Evolutionary conservation across 768 basidiomycete species (phyloP).

Genomic region (Pholiota microspora): DNA sequence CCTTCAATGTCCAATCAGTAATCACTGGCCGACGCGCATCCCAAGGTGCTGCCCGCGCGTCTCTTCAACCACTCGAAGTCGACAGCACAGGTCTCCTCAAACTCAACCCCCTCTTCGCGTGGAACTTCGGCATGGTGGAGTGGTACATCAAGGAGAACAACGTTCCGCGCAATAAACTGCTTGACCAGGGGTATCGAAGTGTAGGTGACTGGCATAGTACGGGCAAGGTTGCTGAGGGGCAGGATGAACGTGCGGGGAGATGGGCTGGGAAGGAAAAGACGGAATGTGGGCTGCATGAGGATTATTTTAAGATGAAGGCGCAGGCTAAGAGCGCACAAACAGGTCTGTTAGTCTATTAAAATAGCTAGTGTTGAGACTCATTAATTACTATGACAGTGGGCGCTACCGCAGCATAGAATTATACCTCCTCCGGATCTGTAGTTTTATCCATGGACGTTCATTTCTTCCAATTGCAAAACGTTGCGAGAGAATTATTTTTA

Average conservation of each 20-base stretch:
- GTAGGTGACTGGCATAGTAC: constrained; percentile 99
- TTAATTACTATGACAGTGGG: too few species aligned
- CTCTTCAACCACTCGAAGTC: constrained; percentile 83
- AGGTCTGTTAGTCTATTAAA: too few species aligned
- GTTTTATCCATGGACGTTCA: too few species aligned
- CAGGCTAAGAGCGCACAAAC: constrained; percentile 38
- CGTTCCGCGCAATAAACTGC: constrained; percentile 85
- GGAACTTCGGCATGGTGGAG: constrained; percentile 84
- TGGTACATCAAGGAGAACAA: constrained; percentile 78
- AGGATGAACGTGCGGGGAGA: constrained; percentile 87
- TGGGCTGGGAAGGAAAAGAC: constrained; percentile 93
- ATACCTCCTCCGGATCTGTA: too few species aligned
- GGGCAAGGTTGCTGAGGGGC: constrained; percentile 57
- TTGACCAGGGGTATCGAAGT: constrained; percentile 90
- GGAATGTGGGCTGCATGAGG: constrained; percentile 93
- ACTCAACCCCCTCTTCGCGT: constrained; percentile 89
- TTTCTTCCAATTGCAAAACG: too few species aligned
- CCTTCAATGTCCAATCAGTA: constrained; percentile 75
- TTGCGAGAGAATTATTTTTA: too few species aligned
- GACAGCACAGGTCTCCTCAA: constrained; percentile 90
- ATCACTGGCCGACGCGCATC: constrained; percentile 95
- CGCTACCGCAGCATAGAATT: too few species aligned
- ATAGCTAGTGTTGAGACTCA: too few species aligned
- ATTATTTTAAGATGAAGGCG: constrained; percentile 77
- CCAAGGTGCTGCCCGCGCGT: constrained; percentile 87